phyloP scores from a whole-genome alignment of 352 stramenopile genomes.

The Phytopythium oedochilum region DNA sequence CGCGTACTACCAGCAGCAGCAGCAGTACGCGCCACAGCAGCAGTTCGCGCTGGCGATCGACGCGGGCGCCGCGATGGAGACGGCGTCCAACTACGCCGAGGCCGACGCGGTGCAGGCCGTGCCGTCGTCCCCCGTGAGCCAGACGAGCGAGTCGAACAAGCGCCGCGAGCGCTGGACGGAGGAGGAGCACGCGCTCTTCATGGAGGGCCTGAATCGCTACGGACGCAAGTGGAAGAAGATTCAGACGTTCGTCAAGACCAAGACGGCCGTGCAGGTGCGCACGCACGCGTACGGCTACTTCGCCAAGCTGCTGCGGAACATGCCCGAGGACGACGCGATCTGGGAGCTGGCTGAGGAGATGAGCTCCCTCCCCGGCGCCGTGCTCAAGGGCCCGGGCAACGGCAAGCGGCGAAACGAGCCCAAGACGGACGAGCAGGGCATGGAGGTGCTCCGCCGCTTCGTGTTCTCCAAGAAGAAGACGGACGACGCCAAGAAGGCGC shows the following conservation, averaged over 20 bases:
- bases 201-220: constrained; percentile 83
- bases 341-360: constrained; percentile 80
- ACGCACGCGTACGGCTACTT: constrained; percentile 88
- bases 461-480: constrained; percentile 80
- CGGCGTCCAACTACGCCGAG: constrained; percentile 10
- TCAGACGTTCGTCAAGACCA: constrained; percentile 81
- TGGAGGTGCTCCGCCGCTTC: constrained; percentile 80
- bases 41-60: constrained; percentile 21
- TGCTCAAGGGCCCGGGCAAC: constrained; percentile 70
- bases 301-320: constrained; percentile 80
- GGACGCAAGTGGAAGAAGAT: constrained; percentile 89
- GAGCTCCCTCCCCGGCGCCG: constrained; percentile 66
- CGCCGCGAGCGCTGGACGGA: constrained; percentile 80
- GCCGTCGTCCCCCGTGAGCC: constrained; percentile 46
- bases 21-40: constrained; percentile 15
- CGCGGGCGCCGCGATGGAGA: constrained; percentile 24
- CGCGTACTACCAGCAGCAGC: constrained; percentile 11
- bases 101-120: constrained; percentile 19
- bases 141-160: constrained; percentile 61
- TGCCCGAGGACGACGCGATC: constrained; percentile 78
- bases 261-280: constrained; percentile 80
- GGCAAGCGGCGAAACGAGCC: constrained; percentile 74
- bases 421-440: constrained; percentile 81
- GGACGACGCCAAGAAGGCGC: constrained; percentile 43
- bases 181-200: constrained; percentile 79